Base-by-base conservation (phyloP, 139 green algal species). In the Nannochloris sp. region DNA sequence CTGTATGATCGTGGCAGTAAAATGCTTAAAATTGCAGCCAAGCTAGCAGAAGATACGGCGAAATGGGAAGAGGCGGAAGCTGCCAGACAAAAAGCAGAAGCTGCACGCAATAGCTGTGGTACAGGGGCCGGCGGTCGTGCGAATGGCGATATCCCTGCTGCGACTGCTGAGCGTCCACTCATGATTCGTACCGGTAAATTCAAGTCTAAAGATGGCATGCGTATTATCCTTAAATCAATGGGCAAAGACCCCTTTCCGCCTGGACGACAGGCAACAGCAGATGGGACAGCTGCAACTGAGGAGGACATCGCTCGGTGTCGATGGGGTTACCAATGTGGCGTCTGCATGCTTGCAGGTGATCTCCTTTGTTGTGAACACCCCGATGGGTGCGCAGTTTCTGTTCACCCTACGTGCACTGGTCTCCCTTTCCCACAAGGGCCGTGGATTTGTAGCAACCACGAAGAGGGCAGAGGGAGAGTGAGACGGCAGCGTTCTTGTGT, bases 311-410 rank as follows among this genome's bases (percentile, higher is more conserved):
- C 59, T 3, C 23, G 31, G 10, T 78, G 71, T 57, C 37, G 64
- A n/a, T 81, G 73, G 73, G 64, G 62, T 48, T 79, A 73, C 63
- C 38, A 65, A 19, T 81, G 73, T 57, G 56, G 55, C 3, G 51
- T 75, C 25, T 81, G 73, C 55, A 36, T 60, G 31, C 57, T 74
- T 45, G 64, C 62, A 3, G 73, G 73, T 7, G 73, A 81, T 62
- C 62, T 81, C 44, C 57, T 81, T 34, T 81, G 73, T 69, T 81
- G 73, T 64, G 73, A 81, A 58, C 71, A 78, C 39, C 54, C 59
- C 33, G 53, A 74, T 59, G 38, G 33, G 4, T 78, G 71, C 59
- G 45, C 44, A 34, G 64, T 78, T 30, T 67, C 47, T 60, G 60
- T 64, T 5, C 71, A 78, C 59, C n/a, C 29, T 29, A 64, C 69